Percentiles rank a stretch among this genome's conserved stretches.
These are phyloP conservation scores for Daldinia decipiens DNA, from an alignment of 495 filamentous ascomycete genomes.

Conservation along the genomic window DNA sequence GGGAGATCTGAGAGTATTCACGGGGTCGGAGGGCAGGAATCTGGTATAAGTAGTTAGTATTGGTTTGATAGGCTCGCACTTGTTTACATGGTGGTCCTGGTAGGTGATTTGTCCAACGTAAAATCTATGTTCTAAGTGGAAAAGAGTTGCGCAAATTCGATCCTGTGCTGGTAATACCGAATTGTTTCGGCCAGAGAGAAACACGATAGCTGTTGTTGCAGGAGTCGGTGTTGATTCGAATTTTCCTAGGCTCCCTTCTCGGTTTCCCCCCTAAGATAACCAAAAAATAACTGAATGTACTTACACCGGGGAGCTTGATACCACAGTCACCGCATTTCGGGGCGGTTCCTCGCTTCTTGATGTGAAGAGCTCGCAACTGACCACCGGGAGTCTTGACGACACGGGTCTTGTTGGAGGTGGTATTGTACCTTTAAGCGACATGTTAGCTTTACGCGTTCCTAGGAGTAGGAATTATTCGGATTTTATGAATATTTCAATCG, in stretches of 20 bases:
- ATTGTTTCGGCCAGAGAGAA: not conserved
- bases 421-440: slow-evolving; percentile 81
- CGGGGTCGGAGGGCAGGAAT: slow-evolving; percentile 95
- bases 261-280: slow-evolving; percentile 8
- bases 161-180: not conserved
- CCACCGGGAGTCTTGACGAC: slow-evolving; percentile 96
- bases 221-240: not conserved
- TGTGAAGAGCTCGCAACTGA: slow-evolving; percentile 92
- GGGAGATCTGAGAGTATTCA: slow-evolving; percentile 94
- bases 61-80: not conserved
- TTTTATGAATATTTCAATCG: slow-evolving; percentile 13
- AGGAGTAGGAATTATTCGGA: slow-evolving; percentile 22
- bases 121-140: not conserved
- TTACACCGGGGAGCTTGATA: slow-evolving; percentile 92
- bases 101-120: not conserved
- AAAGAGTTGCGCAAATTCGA: not conserved
- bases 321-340: slow-evolving; percentile 99
- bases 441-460: slow-evolving; percentile 39
- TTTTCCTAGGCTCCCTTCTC: not conserved
- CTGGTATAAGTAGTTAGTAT: slow-evolving; percentile 56
- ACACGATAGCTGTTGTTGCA: not conserved
- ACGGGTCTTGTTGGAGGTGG: slow-evolving; percentile 94
- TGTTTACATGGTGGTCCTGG: not conserved
- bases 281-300: slow-evolving; percentile 53
- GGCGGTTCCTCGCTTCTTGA: slow-evolving; percentile 96